Evolutionary conservation across 2,329 filamentous ascomycete genomes (phyloP).

Genomic region (Chaetomium sp.): DNA sequence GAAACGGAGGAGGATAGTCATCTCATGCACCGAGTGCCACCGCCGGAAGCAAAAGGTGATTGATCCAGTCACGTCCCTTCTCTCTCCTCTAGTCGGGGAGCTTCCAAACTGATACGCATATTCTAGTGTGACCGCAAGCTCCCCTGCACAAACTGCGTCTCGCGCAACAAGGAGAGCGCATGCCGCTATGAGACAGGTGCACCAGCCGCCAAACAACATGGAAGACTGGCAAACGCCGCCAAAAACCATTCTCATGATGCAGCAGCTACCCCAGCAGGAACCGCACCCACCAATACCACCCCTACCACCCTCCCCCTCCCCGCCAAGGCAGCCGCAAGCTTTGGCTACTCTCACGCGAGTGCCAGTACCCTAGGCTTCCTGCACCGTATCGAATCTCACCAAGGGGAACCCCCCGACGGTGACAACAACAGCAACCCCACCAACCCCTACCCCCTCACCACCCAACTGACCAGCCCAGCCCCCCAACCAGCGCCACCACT

Average conservation of each 20-base stretch:
- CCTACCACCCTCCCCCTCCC: not conserved
- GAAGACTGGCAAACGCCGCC: not conserved
- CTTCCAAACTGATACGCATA: not conserved
- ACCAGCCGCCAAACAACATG: constrained; percentile 45
- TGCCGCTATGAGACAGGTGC: constrained; percentile 60
- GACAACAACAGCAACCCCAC: not conserved
- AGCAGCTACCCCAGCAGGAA: not conserved
- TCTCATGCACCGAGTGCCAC: constrained; percentile 67
- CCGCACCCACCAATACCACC: not conserved
- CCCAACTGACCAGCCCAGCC: not conserved
- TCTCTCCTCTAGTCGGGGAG: not conserved
- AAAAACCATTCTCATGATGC: not conserved
- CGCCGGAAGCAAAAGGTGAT: constrained; percentile 62
- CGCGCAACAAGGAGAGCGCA: constrained; percentile 57
- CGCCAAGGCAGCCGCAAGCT: constrained; percentile 14
- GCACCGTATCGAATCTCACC: constrained; percentile 16
- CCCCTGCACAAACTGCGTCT: constrained; percentile 62
- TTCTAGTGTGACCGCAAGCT: constrained; percentile 59
- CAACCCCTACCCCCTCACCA: not conserved
- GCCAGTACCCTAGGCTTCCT: constrained; percentile 27
- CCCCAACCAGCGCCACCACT: not conserved
- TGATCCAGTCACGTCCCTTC: not conserved
- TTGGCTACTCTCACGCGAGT: constrained; percentile 22
- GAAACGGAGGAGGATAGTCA: constrained; percentile 62
- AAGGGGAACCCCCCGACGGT: not conserved